Evolutionary conservation across 805 yeast species (phyloP), one percentile per base, ranked within the genome.

Genomic region (Saccharomycopsis amapae): DNA sequence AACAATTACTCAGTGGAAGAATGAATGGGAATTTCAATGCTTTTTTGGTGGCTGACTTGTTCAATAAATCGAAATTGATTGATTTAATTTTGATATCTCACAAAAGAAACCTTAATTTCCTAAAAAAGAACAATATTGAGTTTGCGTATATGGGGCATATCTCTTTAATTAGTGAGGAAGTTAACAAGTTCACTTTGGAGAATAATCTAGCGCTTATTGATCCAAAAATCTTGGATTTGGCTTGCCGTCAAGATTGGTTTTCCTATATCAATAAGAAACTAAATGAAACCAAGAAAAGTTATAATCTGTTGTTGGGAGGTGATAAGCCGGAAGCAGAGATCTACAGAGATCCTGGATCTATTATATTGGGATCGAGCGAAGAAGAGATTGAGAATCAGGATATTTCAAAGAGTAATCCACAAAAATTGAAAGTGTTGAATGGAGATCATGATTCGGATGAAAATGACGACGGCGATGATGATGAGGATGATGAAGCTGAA

Each of bases 121-220:
- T 19, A 7, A 38, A 31, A 19, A 43, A 35, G 15, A 39, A 19
- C 38, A 36, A 36, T 7, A 38, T 48, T n/a, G 49, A 45, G 4
- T 45, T 48, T 31, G 98, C 97, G 0, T 93, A 87, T 60, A 88
- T 89, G 88, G 98, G 98, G 12, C 98, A 93, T 41, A 37, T 50
- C 9, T 34, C 51, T 6, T 47, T 50, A 34, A 47, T 50, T 30
- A 43, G 49, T 39, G 53, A 50, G 34, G 53, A 50, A 31, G 41
- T 50, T 15, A 43, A 40, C 31, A 50, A 48, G 32, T 50, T 47
- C 31, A 26, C 46, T 2, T 17, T 33, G 3, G 43, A 45, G 15
- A 20, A 43, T 34, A 33, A 44, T 28, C 26, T 50, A 17, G 34
- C 25, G 6, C 3, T 22, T 10, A 30, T 50, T 9, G 43, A 44